Evolutionary conservation across 805 yeast genomes (phyloP), one percentile per base, ranked within the genome.

Genomic region (Wickerhamiella australiensis): DNA sequence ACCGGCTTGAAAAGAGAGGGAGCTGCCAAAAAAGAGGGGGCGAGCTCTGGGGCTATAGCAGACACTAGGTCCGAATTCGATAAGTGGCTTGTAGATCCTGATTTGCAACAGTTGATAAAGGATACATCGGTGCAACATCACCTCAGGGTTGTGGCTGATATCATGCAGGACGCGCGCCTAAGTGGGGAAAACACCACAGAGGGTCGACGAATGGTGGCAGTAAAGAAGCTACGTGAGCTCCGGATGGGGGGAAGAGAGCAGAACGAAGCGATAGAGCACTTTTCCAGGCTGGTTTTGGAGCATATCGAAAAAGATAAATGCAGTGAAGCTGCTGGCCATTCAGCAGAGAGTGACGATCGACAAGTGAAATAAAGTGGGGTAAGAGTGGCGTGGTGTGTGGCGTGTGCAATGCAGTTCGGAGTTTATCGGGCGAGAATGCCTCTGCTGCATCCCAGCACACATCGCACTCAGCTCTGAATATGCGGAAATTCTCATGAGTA

Each of bases 261-360:
- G 46, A 85, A 85, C 58, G 77, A 69, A 53, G 63, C 79, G 21
- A 77, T 85, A 3, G 88, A 83, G 60, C 90, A 82, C 56, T 82
- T 84, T 62, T 75, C 79, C 13, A 61, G 60, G 9, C 5, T 23
- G 5, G 52, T 56, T 15, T 11, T 46, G 20, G 33, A 12, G 22
- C 36, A 27, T 4, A 4, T 15, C 17, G 38, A 33, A 20, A 11
- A n/a, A 11, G 29, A 7, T 11, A 11, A 26, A 26, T 11, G 9
- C n/a, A n/a, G n/a, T n/a, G n/a, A n/a, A n/a, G n/a, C n/a, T n/a
- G n/a, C n/a, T n/a, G n/a, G n/a, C n/a, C n/a, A n/a, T n/a, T n/a
- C 27, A 25, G 27, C 6, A 25, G 9, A 25, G 9, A 6, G 27
- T 25, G 27, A 25, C 27, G n/a, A 29, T 12, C 33, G 9, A 5